phyloP scores from a whole-genome alignment of 805 yeast genomes.

The Yarrowia bubula region DNA sequence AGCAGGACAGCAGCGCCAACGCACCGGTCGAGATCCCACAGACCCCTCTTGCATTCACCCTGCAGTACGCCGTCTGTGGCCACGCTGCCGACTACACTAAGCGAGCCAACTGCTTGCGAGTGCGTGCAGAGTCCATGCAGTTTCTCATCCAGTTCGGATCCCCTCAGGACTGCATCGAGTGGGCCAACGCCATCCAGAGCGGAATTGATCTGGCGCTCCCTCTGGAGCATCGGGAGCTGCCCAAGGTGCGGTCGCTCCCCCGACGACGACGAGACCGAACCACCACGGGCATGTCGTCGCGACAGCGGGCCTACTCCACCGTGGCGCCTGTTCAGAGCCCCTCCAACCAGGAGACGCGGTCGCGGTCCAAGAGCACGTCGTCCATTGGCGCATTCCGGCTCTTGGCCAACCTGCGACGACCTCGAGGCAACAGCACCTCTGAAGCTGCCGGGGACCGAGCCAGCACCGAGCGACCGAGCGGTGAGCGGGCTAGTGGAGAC shows the following conservation, averaged over 20 bases:
- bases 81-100: constrained; percentile 82
- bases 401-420: constrained; percentile 11
- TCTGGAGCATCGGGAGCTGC: constrained; percentile 64
- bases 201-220: constrained; percentile 84
- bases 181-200: constrained; percentile 70
- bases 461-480: background rate
- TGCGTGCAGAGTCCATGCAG: constrained; percentile 83
- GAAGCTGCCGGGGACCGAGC: background rate
- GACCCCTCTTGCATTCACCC: constrained; percentile 52
- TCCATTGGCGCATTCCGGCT: constrained; percentile 5
- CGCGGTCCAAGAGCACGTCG: constrained; percentile 14
- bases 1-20: constrained; percentile 37
- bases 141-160: constrained; percentile 62
- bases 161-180: constrained; percentile 66
- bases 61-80: constrained; percentile 83
- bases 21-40: constrained; percentile 1
- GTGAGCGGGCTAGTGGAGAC: background rate
- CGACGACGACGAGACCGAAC: constrained; percentile 44
- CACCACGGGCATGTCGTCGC: background rate
- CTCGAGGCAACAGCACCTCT: background rate
- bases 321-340: constrained; percentile 3
- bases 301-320: constrained; percentile 18
- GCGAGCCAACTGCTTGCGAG: constrained; percentile 61
- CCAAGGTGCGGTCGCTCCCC: constrained; percentile 78
- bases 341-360: constrained; percentile 5